Base-by-base conservation (phyloP, 108 stramenopile species). In the Cylindrotheca fusiformis region DNA sequence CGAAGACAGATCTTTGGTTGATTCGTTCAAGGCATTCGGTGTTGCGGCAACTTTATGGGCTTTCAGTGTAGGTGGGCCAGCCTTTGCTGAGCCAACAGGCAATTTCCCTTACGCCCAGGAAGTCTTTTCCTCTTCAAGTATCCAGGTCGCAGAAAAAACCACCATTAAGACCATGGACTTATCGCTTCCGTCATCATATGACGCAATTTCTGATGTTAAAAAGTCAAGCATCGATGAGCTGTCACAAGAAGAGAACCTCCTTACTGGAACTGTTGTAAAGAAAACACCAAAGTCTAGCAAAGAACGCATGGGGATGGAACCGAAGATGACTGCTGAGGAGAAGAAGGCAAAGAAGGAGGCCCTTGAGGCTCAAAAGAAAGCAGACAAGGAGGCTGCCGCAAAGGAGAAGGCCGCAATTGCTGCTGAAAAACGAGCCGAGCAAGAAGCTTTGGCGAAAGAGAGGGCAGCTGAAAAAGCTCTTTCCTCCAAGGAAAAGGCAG, bases 201-300 rank as follows among this genome's bases (percentile, higher is more conserved):
- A 41, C 36, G 36, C 36, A 6, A 41, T 41, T 14, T 41, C 36
- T 41, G 36, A 41, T 14, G 36, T 41, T 14, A 41, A 41, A 14
- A 41, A 41, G 36, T 41, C 36, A 41, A 41, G 36, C 36, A 14
- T 41, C 14, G 36, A 41, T 14, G 36, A 41, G 36, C 14, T 41
- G 36, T 41, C 36, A 41, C 36, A 41, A 41, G 36, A 41, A 41
- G 36, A 41, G 36, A 41, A 41, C 14, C 36, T 41, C 36, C 36
- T 41, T 6, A 41, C 36, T 41, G 36, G 36, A 41, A 41, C 36
- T 41, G 36, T 41, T 6, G 36, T 41, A 6, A 41, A 41, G 36
- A 41, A 41, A 14, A 14, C 14, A 14, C 36, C 36, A 6, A 41
- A 41, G 36, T 6, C 36, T 10, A 14, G 10, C 36, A 41, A 6